These are phyloP conservation scores for Phytophthora rubi DNA, from an alignment of 352 stramenopile species.

Conservation along the genomic window DNA sequence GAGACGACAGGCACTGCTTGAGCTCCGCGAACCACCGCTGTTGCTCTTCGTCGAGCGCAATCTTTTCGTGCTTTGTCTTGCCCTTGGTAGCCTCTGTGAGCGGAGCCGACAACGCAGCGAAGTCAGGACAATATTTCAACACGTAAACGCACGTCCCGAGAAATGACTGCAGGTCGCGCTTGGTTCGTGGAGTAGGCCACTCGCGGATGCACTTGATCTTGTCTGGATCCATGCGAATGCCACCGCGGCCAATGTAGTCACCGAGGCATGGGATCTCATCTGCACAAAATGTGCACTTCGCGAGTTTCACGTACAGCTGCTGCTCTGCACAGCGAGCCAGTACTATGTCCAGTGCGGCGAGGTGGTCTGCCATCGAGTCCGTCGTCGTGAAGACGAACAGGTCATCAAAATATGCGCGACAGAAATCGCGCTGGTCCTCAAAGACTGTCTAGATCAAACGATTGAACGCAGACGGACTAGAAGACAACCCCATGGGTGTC, in stretches of 20 bases:
- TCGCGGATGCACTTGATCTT: not conserved
- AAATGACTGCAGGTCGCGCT: not conserved
- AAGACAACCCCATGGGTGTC: no score
- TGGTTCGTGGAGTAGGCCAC: not conserved
- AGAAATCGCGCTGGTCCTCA: no score
- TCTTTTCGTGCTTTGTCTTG: no score
- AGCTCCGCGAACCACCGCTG: no score
- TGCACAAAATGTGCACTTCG: slow-evolving; percentile 15
- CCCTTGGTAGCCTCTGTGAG: no score
- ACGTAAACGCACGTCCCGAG: slow-evolving; percentile 14
- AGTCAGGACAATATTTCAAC: not conserved
- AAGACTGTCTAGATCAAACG: no score
- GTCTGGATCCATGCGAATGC: slow-evolving; percentile 3
- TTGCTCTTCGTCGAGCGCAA: no score
- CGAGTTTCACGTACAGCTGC: slow-evolving; percentile 5
- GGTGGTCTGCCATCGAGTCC: not conserved
- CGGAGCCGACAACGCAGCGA: not conserved
- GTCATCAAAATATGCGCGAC: slow-evolving; percentile 3
- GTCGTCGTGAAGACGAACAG: slow-evolving; percentile 5
- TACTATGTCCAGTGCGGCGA: not conserved
- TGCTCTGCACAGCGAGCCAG: not conserved
- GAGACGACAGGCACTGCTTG: no score
- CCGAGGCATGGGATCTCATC: not conserved
- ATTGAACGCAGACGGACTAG: no score
- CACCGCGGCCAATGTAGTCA: not conserved